Conservation (phyloP, 805 yeast genomes). For the Metschnikowia colocasiae region DNA sequence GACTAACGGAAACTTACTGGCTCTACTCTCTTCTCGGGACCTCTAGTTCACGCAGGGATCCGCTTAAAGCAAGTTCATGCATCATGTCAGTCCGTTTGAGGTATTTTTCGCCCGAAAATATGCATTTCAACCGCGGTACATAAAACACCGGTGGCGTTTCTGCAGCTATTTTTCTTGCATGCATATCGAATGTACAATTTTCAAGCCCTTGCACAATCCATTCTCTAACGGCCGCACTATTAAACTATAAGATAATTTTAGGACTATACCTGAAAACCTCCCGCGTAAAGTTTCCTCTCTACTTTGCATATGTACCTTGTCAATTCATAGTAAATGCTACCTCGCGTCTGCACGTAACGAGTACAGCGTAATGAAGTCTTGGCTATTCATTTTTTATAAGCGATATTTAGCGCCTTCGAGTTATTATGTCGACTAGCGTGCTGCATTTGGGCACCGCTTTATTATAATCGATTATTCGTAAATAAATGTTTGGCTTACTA, state of each 20-base stretch:
- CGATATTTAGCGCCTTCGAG: not conserved
- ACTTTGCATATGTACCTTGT: not conserved
- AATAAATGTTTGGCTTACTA: not conserved
- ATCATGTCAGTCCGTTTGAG: slow-evolving; percentile 1
- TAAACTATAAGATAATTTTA: not conserved
- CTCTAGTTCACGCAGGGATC: slow-evolving; percentile 4
- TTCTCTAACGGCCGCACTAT: not conserved
- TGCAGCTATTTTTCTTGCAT: slow-evolving; percentile 2
- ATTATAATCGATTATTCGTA: not conserved
- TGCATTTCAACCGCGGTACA: slow-evolving; percentile 1
- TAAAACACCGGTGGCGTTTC: not conserved
- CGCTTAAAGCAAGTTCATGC: slow-evolving; percentile 1
- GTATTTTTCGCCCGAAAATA: not conserved
- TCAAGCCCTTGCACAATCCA: not conserved
- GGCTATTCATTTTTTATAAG: not conserved
- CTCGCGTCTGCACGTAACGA: not conserved
- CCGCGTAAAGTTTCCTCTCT: not conserved
- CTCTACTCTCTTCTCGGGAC: not conserved
- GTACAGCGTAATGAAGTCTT: not conserved
- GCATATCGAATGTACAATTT: not conserved
- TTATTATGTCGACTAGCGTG: not conserved
- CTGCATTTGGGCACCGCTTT: not conserved
- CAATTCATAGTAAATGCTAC: not conserved
- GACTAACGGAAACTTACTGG: not conserved
- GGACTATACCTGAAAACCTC: not conserved